Base-by-base conservation (phyloP, 495 filamentous ascomycete species). In the Pyronema domesticum region DNA sequence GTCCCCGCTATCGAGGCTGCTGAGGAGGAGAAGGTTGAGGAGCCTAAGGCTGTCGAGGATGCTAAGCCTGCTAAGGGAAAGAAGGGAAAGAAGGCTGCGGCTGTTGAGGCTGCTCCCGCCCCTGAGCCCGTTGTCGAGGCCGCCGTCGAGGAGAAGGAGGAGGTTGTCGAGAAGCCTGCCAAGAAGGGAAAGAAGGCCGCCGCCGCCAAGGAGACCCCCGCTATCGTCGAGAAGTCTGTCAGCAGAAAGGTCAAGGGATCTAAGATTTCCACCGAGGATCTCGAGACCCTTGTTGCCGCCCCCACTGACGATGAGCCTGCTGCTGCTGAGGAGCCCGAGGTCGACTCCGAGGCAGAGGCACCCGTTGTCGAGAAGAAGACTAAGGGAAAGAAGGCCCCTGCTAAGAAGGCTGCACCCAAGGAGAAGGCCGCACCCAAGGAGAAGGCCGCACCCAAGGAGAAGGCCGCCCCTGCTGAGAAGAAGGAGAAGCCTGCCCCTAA, bases 21-120 rank as follows among this genome's bases (percentile, higher is more conserved):
- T 48, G 63, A 57, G 34, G 69, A 68, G 8, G 58, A 65, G 48
- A 71, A 75, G 62, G 63, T 60, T 19, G 64, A 66, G 7, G 61
- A 66, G 46, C 11, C 54, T 3, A 37, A 9, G n/a, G 51, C 19
- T 7, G 47, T 50, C 33, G 52, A 62, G 37, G 48, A 43, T 33
- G 11, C 45, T 0, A 55, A 63, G 34, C 37, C 45, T 1, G 50
- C 55, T 46, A 58, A 61, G 51, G 36, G 37, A 23, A 62, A 63
- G 53, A 60, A 58, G 15, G 57, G 43, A 9, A 53, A 60, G 50
- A 50, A 53, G 51, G 51, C 23, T 11, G 54, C 56, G 8, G 62
- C 58, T 52, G 51, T 7, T 15, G 17, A 13, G 9, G 44, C 17
- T 13, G 45, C 61, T 13, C 60, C 19, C 8, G 44, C 18, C 11